Conservation (phyloP, 1,284 basidiomycete species). For the Filobasidium uniguttulatum region DNA sequence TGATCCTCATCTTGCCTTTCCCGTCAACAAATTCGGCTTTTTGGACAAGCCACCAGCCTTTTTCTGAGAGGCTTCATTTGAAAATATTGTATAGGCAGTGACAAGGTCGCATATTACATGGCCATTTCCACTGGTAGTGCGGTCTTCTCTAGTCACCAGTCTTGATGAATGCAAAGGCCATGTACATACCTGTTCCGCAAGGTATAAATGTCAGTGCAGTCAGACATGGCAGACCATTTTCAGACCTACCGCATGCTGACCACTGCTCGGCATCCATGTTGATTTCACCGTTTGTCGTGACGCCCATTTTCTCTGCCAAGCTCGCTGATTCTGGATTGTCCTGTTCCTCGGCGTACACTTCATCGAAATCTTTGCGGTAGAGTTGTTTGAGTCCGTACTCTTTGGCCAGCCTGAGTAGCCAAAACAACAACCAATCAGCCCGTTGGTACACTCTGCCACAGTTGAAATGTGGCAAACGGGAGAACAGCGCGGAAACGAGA, state of each 20-base stretch:
- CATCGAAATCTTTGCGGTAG: slow-evolving; percentile 79
- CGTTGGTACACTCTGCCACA: slow-evolving; percentile 35
- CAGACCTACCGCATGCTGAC: slow-evolving; percentile 80
- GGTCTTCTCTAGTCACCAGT: no score
- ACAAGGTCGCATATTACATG: no score
- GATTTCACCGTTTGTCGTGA: slow-evolving; percentile 61
- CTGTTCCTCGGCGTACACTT: slow-evolving; percentile 65
- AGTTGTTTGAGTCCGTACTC: slow-evolving; percentile 63
- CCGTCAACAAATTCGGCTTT: background rate
- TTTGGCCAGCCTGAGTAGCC: slow-evolving; percentile 67
- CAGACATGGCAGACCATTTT: no score
- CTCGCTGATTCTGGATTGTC: slow-evolving; percentile 60
- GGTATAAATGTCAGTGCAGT: background rate
- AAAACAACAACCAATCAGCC: background rate
- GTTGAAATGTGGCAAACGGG: background rate
- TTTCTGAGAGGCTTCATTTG: background rate
- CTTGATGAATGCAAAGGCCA: slow-evolving; percentile 70
- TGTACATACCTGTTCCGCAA: slow-evolving; percentile 53
- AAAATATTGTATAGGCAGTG: no score
- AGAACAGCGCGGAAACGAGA: slow-evolving; percentile 5
- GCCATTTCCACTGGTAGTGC: background rate
- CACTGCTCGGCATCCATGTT: slow-evolving; percentile 86
- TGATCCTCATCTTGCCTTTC: background rate
- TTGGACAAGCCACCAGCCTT: background rate
- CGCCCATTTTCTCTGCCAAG: slow-evolving; percentile 73